A percentile compares a stretch with the other conserved stretches of the same genome.
Evolutionary conservation across 2,329 filamentous ascomycete species (phyloP).

Genomic region (Penicillium sp.): DNA sequence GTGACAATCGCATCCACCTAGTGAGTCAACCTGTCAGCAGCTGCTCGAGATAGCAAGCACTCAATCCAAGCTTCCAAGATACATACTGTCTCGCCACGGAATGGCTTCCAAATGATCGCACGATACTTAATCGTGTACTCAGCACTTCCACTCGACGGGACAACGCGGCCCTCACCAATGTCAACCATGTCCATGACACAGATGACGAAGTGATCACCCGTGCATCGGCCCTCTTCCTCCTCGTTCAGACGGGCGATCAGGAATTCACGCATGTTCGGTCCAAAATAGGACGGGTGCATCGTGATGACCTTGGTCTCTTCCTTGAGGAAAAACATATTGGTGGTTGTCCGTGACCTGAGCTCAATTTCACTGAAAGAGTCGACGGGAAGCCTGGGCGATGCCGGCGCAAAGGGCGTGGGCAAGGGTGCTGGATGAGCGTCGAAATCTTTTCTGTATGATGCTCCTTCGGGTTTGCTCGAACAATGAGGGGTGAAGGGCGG

Average conservation of each 20-base stretch:
- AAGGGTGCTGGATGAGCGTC: too few species aligned
- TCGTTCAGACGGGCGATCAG: slow-evolving; percentile 86
- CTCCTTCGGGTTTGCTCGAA: not conserved
- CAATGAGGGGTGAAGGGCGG: not conserved
- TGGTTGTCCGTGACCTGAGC: slow-evolving; percentile 6
- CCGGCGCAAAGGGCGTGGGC: not conserved
- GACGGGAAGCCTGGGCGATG: not conserved
- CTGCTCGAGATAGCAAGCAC: slow-evolving; percentile 4
- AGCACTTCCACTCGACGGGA: slow-evolving; percentile 87
- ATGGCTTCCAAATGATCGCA: slow-evolving; percentile 95
- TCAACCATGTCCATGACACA: slow-evolving; percentile 97
- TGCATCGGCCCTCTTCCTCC: slow-evolving; percentile 94
- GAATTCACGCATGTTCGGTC: slow-evolving; percentile 87
- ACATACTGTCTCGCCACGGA: slow-evolving; percentile 95
- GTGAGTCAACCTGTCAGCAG: slow-evolving; percentile 32
- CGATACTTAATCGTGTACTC: slow-evolving; percentile 95
- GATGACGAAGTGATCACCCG: slow-evolving; percentile 95
- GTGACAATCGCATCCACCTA: slow-evolving; percentile 93
- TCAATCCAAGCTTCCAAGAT: slow-evolving; percentile 11
- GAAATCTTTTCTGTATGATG: not conserved
- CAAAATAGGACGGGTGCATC: slow-evolving; percentile 96
- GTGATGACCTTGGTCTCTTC: slow-evolving; percentile 94
- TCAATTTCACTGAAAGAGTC: not conserved
- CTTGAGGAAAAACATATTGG: slow-evolving; percentile 94
- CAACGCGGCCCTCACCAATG: slow-evolving; percentile 88